These are phyloP conservation scores for Cryptosporidium parvum DNA, from an alignment of 169 alveolate genomes.

Conservation along the genomic window DNA sequence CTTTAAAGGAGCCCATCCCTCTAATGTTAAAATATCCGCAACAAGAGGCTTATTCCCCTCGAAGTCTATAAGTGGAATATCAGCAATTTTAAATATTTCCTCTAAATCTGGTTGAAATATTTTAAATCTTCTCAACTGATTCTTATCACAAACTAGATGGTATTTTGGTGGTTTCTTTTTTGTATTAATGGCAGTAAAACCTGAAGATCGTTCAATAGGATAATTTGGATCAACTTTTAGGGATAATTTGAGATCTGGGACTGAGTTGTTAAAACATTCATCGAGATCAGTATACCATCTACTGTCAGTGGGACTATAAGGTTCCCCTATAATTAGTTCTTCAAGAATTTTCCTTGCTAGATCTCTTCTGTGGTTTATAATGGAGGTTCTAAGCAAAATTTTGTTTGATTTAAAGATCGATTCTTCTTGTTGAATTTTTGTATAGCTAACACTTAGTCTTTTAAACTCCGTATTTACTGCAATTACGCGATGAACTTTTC, in stretches of 20 bases:
- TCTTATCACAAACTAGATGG: constrained; percentile 24
- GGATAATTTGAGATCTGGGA: constrained; percentile 30
- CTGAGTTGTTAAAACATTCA: constrained; percentile 25
- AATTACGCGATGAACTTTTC: constrained; percentile 51
- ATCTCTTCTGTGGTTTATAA: constrained; percentile 44
- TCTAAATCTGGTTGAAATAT: constrained; percentile 30
- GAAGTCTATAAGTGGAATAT: constrained; percentile 46
- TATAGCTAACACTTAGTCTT: constrained; percentile 21
- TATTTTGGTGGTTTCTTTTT: constrained; percentile 53
- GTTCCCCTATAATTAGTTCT: constrained; percentile 26
- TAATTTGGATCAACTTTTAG: constrained; percentile 39
- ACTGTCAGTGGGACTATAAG: constrained; percentile 19
- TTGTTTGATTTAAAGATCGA: constrained; percentile 55
- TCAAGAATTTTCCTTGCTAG: constrained; percentile 34
- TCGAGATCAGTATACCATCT: constrained; percentile 47
- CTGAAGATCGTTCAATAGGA: constrained; percentile 27
- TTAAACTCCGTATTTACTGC: constrained; percentile 52
- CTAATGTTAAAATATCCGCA: constrained; percentile 52
- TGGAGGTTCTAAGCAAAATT: constrained; percentile 44
- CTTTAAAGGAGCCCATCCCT: constrained; percentile 67
- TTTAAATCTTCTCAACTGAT: constrained; percentile 57
- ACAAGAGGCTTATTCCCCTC: constrained; percentile 39
- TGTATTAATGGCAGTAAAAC: constrained; percentile 10
- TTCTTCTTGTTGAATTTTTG: constrained; percentile 13
- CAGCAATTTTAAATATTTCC: constrained; percentile 19